phyloP scores from a whole-genome alignment of 1,284 basidiomycete genomes.

The Rhodotorula sp. region DNA sequence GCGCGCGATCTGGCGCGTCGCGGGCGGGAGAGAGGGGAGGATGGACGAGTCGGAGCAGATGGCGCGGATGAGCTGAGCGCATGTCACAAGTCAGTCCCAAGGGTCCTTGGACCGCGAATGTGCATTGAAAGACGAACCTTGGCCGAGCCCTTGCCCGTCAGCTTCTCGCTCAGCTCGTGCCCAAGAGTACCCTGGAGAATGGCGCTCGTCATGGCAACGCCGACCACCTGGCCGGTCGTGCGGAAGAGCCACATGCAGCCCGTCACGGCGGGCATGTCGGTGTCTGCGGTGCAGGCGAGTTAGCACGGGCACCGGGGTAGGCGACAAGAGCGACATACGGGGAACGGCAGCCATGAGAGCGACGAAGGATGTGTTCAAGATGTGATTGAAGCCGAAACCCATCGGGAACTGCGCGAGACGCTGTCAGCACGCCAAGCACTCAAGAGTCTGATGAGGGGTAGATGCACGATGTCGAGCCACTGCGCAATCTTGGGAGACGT shows the following conservation, averaged over 20 bases:
- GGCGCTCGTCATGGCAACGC: conserved; percentile 71
- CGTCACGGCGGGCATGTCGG: conserved; percentile 61
- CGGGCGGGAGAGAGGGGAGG: conserved; percentile 69
- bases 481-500: neutral
- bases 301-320: neutral
- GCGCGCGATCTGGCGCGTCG: conserved; percentile 66
- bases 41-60: conserved; percentile 76
- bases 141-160: conserved; percentile 61
- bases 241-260: conserved; percentile 78
- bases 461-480: conserved; percentile 9
- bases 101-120: no score
- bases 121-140: neutral
- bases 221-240: conserved; percentile 69
- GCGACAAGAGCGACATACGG: conserved; percentile 31
- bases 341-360: conserved; percentile 71
- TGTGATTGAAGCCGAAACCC: conserved; percentile 16
- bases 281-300: neutral
- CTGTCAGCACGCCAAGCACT: no score
- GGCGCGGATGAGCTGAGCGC: conserved; percentile 56
- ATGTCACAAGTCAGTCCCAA: neutral
- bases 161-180: conserved; percentile 62
- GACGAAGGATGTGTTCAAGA: conserved; percentile 75
- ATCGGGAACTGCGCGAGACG: conserved; percentile 4
- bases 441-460: neutral
- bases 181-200: conserved; percentile 55